These are phyloP conservation scores for Cicer arietinum DNA, from an alignment of 306 rosid genomes.

Conservation along the genomic window DNA sequence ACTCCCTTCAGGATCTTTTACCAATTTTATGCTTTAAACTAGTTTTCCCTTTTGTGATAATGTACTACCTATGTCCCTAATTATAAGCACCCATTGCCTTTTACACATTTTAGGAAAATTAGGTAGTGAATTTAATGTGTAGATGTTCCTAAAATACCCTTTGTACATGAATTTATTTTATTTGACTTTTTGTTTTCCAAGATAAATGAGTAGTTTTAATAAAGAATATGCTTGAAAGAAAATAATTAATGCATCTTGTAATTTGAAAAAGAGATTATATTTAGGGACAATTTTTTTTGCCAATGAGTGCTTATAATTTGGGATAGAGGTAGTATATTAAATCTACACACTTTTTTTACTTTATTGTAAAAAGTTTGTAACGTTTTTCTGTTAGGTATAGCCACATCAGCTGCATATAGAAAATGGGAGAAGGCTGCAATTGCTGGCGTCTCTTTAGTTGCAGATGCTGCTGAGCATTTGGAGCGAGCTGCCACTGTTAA, in stretches of 20 bases:
- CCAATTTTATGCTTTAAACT: constrained; percentile 22
- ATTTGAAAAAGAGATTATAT: too few relatives aligned
- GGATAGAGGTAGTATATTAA: not conserved
- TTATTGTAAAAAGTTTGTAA: constrained; percentile 4
- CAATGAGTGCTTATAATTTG: too few relatives aligned
- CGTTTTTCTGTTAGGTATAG: constrained; percentile 53
- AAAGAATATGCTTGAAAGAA: too few relatives aligned
- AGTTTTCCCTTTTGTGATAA: constrained; percentile 27
- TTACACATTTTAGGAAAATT: too few relatives aligned
- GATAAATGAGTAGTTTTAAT: too few relatives aligned
- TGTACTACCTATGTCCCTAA: not conserved
- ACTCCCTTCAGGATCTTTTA: constrained; percentile 29
- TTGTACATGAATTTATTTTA: too few relatives aligned
- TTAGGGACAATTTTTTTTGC: too few relatives aligned
- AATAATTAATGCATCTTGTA: too few relatives aligned
- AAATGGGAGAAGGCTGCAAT: constrained; percentile 99
- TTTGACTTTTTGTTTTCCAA: too few relatives aligned
- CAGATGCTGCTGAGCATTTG: constrained; percentile 99
- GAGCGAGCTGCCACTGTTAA: constrained; percentile 72
- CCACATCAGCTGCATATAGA: constrained; percentile 80
- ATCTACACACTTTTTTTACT: not conserved
- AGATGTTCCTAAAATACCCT: too few relatives aligned
- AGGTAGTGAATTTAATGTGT: too few relatives aligned
- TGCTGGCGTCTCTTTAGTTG: constrained; percentile 98
- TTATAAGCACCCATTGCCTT: too few relatives aligned